A percentile compares a stretch with the other conserved stretches of the same genome.
phyloP scores from a whole-genome alignment of 306 rosid species.

The Dalbergia cochinchinensis region DNA sequence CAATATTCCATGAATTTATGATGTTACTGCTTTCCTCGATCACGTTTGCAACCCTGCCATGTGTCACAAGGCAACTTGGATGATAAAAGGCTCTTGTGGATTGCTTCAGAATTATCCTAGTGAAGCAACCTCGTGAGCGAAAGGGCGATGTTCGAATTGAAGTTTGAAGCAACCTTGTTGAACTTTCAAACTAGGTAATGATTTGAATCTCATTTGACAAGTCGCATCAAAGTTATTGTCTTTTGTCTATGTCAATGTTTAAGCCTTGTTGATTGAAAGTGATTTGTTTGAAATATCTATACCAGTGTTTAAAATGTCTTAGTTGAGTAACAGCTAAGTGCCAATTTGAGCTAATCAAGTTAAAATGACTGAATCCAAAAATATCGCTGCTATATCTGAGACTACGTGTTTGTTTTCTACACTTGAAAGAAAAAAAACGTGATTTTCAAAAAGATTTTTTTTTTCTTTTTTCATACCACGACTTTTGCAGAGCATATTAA shows the following conservation, averaged over 20 bases:
- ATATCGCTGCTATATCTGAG: too few species aligned
- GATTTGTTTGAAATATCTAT: neutral
- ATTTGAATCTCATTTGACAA: neutral
- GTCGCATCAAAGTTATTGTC: neutral
- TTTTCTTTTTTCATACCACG: too few species aligned
- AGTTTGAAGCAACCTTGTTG: neutral
- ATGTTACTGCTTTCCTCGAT: neutral
- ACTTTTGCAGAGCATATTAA: too few species aligned
- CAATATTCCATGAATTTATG: neutral
- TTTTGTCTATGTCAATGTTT: neutral
- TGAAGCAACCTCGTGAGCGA: neutral
- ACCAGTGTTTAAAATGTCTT: neutral
- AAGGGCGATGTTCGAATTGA: neutral
- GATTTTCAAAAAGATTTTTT: too few species aligned
- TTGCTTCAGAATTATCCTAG: neutral
- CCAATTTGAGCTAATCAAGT: neutral
- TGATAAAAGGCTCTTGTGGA: conserved; percentile 4
- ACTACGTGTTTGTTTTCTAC: too few species aligned
- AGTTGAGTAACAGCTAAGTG: neutral
- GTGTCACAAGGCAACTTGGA: neutral
- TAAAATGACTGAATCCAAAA: too few species aligned
- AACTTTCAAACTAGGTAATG: neutral
- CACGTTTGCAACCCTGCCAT: neutral
- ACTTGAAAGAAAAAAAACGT: too few species aligned
- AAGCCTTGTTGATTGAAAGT: neutral